Evolutionary conservation across 1,284 basidiomycete genomes (phyloP), one percentile per base, ranked within the genome.

Genomic region (Takashimella koratensis): DNA sequence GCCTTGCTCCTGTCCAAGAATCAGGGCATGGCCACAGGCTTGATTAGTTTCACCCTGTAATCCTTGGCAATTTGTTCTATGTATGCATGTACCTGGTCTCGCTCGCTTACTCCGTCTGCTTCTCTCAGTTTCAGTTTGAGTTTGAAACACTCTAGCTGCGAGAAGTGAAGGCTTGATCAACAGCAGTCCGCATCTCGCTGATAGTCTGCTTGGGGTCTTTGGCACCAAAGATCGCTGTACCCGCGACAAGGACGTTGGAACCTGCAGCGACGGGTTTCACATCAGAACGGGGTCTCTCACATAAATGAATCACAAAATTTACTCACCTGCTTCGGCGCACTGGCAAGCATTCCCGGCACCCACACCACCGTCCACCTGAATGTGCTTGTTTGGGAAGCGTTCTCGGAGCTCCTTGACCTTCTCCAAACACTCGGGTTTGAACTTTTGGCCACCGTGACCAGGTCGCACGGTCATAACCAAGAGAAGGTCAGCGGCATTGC

Each of bases 381-480:
- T 96, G 70, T 98, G 89, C 73, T 73, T 68, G 73, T 89, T 89
- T 53, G 87, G 80, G 79, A 96, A 98, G 23, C 94, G 85, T 19
- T 82, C 80, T 19, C 96, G 86, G 49, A 99, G 84, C 69, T 98
- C 91, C n/a, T 86, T 79, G 12, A 97, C 88, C 77, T 79, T 75
- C 41, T 68, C 62, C 50, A 98, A 85, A 71, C 94, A 98, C 66
- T 90, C 84, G 20, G 91, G 86, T 68, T 97, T 81, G 78, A 99
- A 98, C 75, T 96, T 97, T 74, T 99, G 96, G 1, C 96, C 96
- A 30, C 96, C 96, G 19, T 84, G 84, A 45, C 90, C 90, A 41
- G 93, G 93, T 68, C 90, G 86, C 25, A 98, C 94, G 11, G 93
- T 98, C 94, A 98, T 98, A 68, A 98, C 93, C 58, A 98, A 84